These are phyloP conservation scores for Leishmania arabica DNA, from an alignment of 208 protist species.

Conservation along the genomic window DNA sequence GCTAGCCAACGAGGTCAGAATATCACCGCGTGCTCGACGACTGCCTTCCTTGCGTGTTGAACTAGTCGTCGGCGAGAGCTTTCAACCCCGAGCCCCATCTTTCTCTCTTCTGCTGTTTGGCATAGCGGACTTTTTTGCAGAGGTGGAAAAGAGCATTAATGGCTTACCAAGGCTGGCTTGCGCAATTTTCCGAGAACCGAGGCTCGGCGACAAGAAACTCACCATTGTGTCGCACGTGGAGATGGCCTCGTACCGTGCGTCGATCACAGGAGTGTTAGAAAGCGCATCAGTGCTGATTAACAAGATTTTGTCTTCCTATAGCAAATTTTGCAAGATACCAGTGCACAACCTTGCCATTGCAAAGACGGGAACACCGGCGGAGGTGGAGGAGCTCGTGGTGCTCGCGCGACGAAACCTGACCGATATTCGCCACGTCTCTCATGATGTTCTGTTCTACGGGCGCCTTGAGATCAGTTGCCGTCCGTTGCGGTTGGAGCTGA, in stretches of 20 bases:
- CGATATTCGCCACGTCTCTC: slow-evolving; percentile 49
- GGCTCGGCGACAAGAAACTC: slow-evolving; percentile 44
- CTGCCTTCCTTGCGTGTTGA: slow-evolving; percentile 52
- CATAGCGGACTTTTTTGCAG: slow-evolving; percentile 67
- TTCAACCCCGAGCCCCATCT: slow-evolving; percentile 58
- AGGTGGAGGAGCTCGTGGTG: slow-evolving; percentile 39
- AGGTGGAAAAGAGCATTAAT: slow-evolving; percentile 56
- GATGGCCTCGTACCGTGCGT: slow-evolving; percentile 38
- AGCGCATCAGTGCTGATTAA: slow-evolving; percentile 47
- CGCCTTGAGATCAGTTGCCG: slow-evolving; percentile 69
- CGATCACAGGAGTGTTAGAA: slow-evolving; percentile 41
- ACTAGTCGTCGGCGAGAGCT: slow-evolving; percentile 54
- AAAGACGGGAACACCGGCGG: slow-evolving; percentile 25
- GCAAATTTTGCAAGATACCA: slow-evolving; percentile 56
- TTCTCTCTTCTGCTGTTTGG: slow-evolving; percentile 65
- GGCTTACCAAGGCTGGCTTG: slow-evolving; percentile 53
- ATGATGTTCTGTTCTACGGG: slow-evolving; percentile 76
- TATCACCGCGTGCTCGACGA: slow-evolving; percentile 41
- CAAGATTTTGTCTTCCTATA: slow-evolving; percentile 44
- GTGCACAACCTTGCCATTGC: slow-evolving; percentile 37
- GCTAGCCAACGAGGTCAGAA: slow-evolving; percentile 11
- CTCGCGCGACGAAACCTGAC: slow-evolving; percentile 46
- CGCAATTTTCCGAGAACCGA: slow-evolving; percentile 67
- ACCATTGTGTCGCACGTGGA: slow-evolving; percentile 40
- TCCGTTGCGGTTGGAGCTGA: slow-evolving; percentile 53